phyloP scores from a whole-genome alignment of 2,329 filamentous ascomycete species.

The Phyllosticta capitalensis region DNA sequence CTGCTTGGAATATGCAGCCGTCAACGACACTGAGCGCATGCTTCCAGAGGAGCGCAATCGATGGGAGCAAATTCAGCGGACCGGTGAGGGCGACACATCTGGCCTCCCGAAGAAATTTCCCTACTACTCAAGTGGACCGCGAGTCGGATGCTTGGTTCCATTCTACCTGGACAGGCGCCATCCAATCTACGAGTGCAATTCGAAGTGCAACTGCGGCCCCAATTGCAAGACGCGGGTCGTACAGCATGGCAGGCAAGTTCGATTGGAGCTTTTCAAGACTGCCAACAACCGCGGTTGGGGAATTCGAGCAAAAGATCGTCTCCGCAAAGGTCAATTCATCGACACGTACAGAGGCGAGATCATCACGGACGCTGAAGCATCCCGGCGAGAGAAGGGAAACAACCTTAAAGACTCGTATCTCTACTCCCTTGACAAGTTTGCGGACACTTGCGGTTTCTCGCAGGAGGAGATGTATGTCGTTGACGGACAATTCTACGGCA shows the following conservation, averaged over 20 bases:
- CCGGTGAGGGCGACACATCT: constrained; percentile 19
- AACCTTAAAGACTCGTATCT: constrained; percentile 61
- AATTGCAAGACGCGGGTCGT: constrained; percentile 68
- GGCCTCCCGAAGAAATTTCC: constrained; percentile 48
- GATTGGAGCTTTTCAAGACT: constrained; percentile 70
- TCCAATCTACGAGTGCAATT: constrained; percentile 73
- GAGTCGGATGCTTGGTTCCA: constrained; percentile 23
- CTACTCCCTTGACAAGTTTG: constrained; percentile 75
- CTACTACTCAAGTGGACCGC: constrained; percentile 41
- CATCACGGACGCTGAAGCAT: constrained; percentile 48
- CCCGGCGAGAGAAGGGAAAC: constrained; percentile 47
- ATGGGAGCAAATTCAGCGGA: constrained; percentile 15
- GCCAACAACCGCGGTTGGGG: constrained; percentile 63
- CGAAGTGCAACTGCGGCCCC: constrained; percentile 54
- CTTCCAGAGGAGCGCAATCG: constrained; percentile 1
- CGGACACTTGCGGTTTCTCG: constrained; percentile 45
- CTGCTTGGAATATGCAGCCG: constrained; percentile 56
- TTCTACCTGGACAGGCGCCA: constrained; percentile 35
- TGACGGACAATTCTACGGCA: constrained; percentile 66
- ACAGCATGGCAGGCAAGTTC: constrained; percentile 59
- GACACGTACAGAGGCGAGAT: constrained; percentile 64
- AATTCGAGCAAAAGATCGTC: constrained; percentile 53
- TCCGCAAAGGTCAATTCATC: constrained; percentile 67
- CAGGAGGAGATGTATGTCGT: constrained; percentile 36
- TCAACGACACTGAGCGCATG: constrained; percentile 28